Evolutionary conservation across 352 stramenopile species (phyloP).

Genomic region (Phytophthora fragariaefolia): DNA sequence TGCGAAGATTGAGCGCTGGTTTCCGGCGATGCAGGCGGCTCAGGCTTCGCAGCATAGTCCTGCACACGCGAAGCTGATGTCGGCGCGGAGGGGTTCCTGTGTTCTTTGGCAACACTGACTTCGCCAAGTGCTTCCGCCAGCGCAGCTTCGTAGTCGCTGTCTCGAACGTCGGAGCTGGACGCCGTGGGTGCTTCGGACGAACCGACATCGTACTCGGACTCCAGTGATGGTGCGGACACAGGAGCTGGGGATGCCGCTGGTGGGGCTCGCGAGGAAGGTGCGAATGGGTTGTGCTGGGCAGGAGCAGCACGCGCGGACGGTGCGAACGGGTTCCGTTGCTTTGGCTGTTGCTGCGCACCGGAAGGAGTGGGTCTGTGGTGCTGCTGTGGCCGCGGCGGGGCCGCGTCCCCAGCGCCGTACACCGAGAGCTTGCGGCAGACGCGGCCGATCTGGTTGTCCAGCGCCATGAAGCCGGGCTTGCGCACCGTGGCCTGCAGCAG

Average conservation of each 20-base stretch:
- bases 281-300: slow-evolving; percentile 47
- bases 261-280: slow-evolving; percentile 31
- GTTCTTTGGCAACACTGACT: slow-evolving; percentile 32
- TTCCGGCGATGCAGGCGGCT: slow-evolving; percentile 12
- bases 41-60: neutral
- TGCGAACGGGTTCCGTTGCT: slow-evolving; percentile 40
- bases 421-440: slow-evolving; percentile 75
- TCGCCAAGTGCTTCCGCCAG: slow-evolving; percentile 40
- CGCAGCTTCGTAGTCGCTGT: slow-evolving; percentile 46
- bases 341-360: slow-evolving; percentile 33
- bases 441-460: slow-evolving; percentile 81
- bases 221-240: slow-evolving; percentile 11
- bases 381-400: slow-evolving; percentile 21
- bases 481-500: slow-evolving; percentile 73
- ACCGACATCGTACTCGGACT: slow-evolving; percentile 38
- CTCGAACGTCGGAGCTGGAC: slow-evolving; percentile 26
- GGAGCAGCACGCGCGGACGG: slow-evolving; percentile 28
- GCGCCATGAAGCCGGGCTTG: slow-evolving; percentile 76
- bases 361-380: slow-evolving; percentile 35
- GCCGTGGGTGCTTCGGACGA: slow-evolving; percentile 22
- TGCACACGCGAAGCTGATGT: neutral
- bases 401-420: slow-evolving; percentile 40
- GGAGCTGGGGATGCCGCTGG: slow-evolving; percentile 16
- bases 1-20: slow-evolving; percentile 1
- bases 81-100: slow-evolving; percentile 19